Evolutionary conservation across 1,284 basidiomycete species (phyloP).

Genomic region (Boletellus deceptivus): DNA sequence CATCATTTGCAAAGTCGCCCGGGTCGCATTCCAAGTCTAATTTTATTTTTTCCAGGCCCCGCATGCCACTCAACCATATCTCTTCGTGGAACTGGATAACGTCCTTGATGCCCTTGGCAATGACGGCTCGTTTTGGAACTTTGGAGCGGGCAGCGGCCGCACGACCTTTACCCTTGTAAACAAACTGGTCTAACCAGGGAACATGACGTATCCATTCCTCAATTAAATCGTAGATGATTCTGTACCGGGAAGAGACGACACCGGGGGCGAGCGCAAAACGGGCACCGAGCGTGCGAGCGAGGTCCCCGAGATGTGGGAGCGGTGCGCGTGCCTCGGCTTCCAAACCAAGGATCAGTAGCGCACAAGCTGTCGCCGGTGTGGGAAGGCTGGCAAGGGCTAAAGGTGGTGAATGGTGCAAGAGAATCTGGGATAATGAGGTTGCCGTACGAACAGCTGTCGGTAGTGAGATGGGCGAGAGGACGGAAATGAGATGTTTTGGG

Average conservation of each 20-base stretch:
- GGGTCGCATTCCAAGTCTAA: conserved; percentile 40
- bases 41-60: conserved; percentile 33
- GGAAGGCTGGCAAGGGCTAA: conserved; percentile 39
- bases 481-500: conserved; percentile 38
- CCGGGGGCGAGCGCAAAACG: conserved; percentile 49
- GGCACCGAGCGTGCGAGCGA: conserved; percentile 54
- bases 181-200: conserved; percentile 63
- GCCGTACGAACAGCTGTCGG: conserved; percentile 53
- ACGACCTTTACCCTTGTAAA: conserved; percentile 36
- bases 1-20: conserved; percentile 30
- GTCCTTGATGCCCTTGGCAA: conserved; percentile 65
- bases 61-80: conserved; percentile 46
- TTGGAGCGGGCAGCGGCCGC: conserved; percentile 49
- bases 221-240: conserved; percentile 56
- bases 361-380: conserved; percentile 58
- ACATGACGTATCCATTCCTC: conserved; percentile 59
- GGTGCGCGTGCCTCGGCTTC: conserved; percentile 62
- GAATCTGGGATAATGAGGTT: conserved; percentile 50
- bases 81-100: conserved; percentile 65
- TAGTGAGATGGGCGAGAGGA: conserved; percentile 44
- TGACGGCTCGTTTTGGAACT: conserved; percentile 54
- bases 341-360: conserved; percentile 65
- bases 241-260: conserved; percentile 66
- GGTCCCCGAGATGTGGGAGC: conserved; percentile 51
- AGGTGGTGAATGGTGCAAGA: conserved; percentile 42